A percentile compares a stretch with the other conserved stretches of the same genome.
Evolutionary conservation across 2,329 filamentous ascomycete genomes (phyloP).

Genomic region (Diaporthe longicolla): DNA sequence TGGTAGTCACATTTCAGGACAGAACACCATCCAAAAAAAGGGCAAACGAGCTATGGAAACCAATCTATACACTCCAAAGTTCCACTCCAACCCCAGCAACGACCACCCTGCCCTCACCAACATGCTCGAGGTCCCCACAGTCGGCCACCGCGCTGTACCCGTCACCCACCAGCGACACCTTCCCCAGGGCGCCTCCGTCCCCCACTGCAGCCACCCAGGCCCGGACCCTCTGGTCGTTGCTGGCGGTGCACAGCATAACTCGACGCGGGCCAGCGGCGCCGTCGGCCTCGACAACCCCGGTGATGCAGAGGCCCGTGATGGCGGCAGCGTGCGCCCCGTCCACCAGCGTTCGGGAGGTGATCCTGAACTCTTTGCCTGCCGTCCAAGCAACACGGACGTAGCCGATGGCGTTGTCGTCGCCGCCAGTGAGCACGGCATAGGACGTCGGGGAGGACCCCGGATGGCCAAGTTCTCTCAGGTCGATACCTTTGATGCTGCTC

Average conservation of each 20-base stretch:
- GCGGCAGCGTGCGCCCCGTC: conserved; percentile 79
- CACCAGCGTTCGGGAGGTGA: conserved; percentile 53
- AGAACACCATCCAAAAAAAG: background rate
- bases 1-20: background rate
- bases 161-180: conserved; percentile 61
- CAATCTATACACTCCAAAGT: conserved; percentile 52
- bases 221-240: conserved; percentile 75
- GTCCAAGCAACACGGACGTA: conserved; percentile 61
- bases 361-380: conserved; percentile 45
- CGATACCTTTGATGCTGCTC: conserved; percentile 81
- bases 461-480: conserved; percentile 51
- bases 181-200: conserved; percentile 29
- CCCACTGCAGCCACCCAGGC: conserved; percentile 59
- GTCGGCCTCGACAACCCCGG: conserved; percentile 46
- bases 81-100: conserved; percentile 64
- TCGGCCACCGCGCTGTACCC: conserved; percentile 73
- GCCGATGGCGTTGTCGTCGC: conserved; percentile 88
- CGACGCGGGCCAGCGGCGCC: conserved; percentile 40
- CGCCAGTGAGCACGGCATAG: conserved; percentile 77
- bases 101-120: conserved; percentile 53
- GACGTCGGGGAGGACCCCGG: conserved; percentile 45
- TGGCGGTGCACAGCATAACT: conserved; percentile 58
- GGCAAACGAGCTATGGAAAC: too few species aligned
- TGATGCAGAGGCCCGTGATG: conserved; percentile 70
- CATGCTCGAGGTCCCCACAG: conserved; percentile 64